Evolutionary conservation across 129 eudicot species (phyloP), one percentile per base, ranked within the genome.

Genomic region (Helianthus tuberosus): DNA sequence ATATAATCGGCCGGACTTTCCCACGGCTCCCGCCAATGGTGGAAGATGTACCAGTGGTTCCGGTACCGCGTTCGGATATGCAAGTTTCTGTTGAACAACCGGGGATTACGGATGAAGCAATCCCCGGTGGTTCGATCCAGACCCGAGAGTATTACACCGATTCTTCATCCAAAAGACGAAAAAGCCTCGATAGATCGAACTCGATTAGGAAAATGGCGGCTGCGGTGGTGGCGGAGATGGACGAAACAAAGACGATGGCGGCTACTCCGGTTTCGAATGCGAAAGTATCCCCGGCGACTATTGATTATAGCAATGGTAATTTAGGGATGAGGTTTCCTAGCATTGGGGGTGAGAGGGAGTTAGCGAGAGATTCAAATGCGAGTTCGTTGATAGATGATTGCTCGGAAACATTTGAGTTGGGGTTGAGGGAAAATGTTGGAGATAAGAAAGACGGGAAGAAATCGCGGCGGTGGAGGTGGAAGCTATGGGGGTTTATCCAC

Each of bases 171-270:
- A 80, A 83, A 62, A 84, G 96, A 68, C 84, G 98, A 75, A 93
- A 88, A 88, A 90, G 97, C 72, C 89, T 93, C 5, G 98, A 93
- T 71, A 64, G 97, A 79, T 90, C 98, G 6, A 93, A 84, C 75
- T 93, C 98, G 0, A 86, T 86, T 8, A 75, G 97, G 71, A 93
- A 93, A 77, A 90, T 91, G 60, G 98, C 98, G 5, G 96, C 98
- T 11, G 84, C 96, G 6, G 95, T 89, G 58, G 96, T 93, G 52
- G 96, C 98, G 5, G 96, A 88, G 75, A 84, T 88, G 73, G 96
- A 90, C 55, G 96, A 93, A 16, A 35, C 86, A 78, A 92, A 87
- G 64, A 78, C 60, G 4, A 9, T 69, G 27, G 1, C 41, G 2
- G 1, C 41, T 5, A 50, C 17, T 4, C 29, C 72, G 0, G 87